phyloP scores from a whole-genome alignment of 805 yeast genomes.

The Clavispora carvajalis region DNA sequence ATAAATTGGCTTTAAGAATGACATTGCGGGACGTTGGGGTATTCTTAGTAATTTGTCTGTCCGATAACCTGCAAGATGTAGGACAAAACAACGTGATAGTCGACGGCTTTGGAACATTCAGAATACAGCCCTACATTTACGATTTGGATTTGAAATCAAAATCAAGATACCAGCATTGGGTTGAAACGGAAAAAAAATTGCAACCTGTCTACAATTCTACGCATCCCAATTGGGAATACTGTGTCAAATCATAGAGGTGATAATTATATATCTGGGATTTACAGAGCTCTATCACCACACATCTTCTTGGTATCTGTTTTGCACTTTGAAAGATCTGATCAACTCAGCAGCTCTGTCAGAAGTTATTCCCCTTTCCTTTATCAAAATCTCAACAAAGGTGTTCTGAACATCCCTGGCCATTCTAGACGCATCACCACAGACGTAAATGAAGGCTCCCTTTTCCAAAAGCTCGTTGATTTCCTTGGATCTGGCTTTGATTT shows the following conservation, averaged over 20 bases:
- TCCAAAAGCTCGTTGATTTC: slow-evolving; percentile 50
- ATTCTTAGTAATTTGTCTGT: slow-evolving; percentile 36
- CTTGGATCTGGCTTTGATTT: slow-evolving; percentile 48
- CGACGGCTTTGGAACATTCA: slow-evolving; percentile 21
- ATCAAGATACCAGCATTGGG: slow-evolving; percentile 43
- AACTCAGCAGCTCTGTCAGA: slow-evolving; percentile 69
- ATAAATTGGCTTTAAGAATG: slow-evolving; percentile 42
- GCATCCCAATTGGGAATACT: slow-evolving; percentile 26
- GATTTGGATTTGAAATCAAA: slow-evolving; percentile 48
- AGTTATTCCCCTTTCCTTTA: slow-evolving; percentile 56
- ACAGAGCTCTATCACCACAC: slow-evolving; percentile 60
- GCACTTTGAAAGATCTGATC: slow-evolving; percentile 71
- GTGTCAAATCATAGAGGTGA: slow-evolving; percentile 13
- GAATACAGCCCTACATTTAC: slow-evolving; percentile 34
- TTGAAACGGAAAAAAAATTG: slow-evolving; percentile 34
- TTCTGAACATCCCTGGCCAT: slow-evolving; percentile 94
- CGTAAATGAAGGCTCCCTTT: slow-evolving; percentile 82
- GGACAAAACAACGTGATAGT: slow-evolving; percentile 16
- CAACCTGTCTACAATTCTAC: slow-evolving; percentile 27
- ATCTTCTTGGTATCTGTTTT: slow-evolving; percentile 93
- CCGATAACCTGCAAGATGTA: slow-evolving; percentile 9
- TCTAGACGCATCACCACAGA: slow-evolving; percentile 93
- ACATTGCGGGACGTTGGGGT: slow-evolving; percentile 54
- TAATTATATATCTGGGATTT: too few relatives aligned
- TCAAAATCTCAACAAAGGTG: slow-evolving; percentile 58